phyloP scores from a whole-genome alignment of 1,284 basidiomycete genomes.

The Boletus sp. region DNA sequence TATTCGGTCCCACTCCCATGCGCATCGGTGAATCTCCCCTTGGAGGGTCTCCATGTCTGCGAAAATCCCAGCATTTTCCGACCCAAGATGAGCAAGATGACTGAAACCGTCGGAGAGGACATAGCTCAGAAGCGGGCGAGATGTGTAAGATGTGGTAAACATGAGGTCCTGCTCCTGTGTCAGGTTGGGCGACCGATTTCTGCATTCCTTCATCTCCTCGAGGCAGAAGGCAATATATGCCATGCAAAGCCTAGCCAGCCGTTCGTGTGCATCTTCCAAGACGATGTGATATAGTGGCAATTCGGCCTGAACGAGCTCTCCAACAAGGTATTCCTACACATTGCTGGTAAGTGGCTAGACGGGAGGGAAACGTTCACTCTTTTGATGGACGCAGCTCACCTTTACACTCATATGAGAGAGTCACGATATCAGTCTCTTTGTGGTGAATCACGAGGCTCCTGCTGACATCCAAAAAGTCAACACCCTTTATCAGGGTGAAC shows the following conservation, averaged over 20 bases:
- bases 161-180: not conserved
- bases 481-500: not conserved
- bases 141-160: not conserved
- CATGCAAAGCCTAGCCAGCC: constrained; percentile 9
- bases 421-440: constrained; percentile 1
- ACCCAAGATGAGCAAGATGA: constrained; percentile 4
- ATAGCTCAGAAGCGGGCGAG: constrained; percentile 5
- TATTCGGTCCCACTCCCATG: constrained; percentile 6
- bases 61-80: not conserved
- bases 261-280: constrained; percentile 4
- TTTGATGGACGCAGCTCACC: not conserved
- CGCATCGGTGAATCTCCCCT: not conserved
- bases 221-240: constrained; percentile 9
- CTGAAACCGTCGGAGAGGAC: constrained; percentile 7
- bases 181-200: not conserved
- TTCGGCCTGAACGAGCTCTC: not conserved
- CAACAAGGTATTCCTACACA: constrained; percentile 12
- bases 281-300: constrained; percentile 6
- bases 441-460: constrained; percentile 9
- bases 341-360: not conserved
- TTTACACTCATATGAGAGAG: constrained; percentile 19
- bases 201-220: not conserved
- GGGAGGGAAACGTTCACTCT: too few relatives aligned
- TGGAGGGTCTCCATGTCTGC: not conserved
- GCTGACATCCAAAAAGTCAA: constrained; percentile 2